Evolutionary conservation across 495 filamentous ascomycete species (phyloP), one percentile per base, ranked within the genome.

Genomic region (Astrothelium subdiscretum): DNA sequence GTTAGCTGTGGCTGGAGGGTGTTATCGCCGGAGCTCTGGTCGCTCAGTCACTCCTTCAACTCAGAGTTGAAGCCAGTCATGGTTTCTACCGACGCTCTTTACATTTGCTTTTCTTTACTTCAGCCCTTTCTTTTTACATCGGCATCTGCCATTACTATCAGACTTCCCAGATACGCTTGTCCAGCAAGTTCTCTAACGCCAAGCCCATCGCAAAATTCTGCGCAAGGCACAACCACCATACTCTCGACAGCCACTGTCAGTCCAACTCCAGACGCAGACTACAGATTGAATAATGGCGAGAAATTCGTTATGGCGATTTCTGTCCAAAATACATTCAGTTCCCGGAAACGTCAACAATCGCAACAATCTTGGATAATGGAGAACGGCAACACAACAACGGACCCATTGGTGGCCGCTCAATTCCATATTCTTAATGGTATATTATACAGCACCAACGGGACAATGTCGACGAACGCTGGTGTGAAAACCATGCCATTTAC

Each of bases 341-440:
- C 20, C 27, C 15, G n/a, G 6, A 63, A 59, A 48, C 59, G 67
- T 29, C 59, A 65, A 52, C n/a, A 43, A 5, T 5, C 22, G 18
- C 3, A 2, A 8, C 26, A 20, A 8, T 40, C 57, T 1, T 70
- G 32, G 22, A 43, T 70, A 18, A 64, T 59, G 58, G 44, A 58
- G 15, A 65, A 70, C 43, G 68, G 68, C 24, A 64, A 66, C 42
- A 70, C 68, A 12, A 68, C 68, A n/a, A 65, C 59, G 3, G 59
- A 64, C 24, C 22, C 29, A n/a, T 59, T 31, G 4, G 11, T 52
- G 58, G 68, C 68, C 2, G 57, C 59, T 1, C 61, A 61, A 13
- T 70, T 62, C 52, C 26, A 32, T 4, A 66, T 70, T 12, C 22
- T 58, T 3, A 48, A 68, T 54, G 63, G 66, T 3, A 51, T 27